Evolutionary conservation across 139 green algal genomes (phyloP).

Genomic region (Asterochloris sp.): DNA sequence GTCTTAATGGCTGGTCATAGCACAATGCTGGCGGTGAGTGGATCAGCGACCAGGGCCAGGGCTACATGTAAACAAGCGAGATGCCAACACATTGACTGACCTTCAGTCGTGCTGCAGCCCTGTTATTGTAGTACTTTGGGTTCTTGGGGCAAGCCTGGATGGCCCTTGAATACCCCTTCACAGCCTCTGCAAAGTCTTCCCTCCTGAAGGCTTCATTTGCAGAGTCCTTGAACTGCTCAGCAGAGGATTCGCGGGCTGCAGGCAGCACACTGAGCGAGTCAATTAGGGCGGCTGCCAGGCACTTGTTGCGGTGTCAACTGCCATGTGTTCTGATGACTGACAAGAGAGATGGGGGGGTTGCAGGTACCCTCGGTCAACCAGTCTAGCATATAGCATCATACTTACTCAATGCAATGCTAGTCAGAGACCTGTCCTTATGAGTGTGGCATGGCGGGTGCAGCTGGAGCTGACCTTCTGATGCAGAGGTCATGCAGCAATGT

Average conservation of each 20-base stretch:
- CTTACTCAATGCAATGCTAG: background rate
- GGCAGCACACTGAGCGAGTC: background rate
- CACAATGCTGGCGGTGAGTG: background rate
- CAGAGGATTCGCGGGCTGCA: background rate
- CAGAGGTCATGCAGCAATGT: background rate
- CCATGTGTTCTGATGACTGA: background rate
- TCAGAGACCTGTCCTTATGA: background rate
- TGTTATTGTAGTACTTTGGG: conserved; percentile 47
- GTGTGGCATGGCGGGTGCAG: background rate
- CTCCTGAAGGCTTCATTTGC: conserved; percentile 41
- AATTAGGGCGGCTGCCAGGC: background rate
- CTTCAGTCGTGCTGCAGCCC: conserved; percentile 45
- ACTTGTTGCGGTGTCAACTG: background rate
- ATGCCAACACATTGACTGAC: conserved; percentile 1
- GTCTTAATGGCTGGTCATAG: background rate
- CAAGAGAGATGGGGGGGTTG: background rate
- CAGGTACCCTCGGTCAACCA: background rate
- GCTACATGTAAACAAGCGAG: background rate
- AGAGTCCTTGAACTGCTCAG: conserved; percentile 29
- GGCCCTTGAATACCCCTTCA: conserved; percentile 36
- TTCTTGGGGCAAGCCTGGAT: conserved; percentile 23
- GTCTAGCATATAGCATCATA: background rate
- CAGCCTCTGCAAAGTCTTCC: conserved; percentile 35
- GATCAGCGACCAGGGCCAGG: background rate
- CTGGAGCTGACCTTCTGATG: background rate